Evolutionary conservation across 345 rosid species (phyloP).

Genomic region (Chamaenerion angustifolium): DNA sequence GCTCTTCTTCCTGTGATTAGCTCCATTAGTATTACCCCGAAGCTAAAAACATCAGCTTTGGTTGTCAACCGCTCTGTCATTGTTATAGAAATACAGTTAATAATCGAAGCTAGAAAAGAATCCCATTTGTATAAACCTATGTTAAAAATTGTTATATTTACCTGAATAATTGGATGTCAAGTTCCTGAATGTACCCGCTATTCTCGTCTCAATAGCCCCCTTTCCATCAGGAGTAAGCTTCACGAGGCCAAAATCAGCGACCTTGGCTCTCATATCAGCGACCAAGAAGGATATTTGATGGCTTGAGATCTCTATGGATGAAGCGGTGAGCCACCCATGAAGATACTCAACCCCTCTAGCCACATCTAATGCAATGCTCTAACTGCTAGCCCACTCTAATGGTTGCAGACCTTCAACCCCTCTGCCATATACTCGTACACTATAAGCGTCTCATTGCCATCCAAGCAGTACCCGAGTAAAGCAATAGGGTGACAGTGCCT

Average conservation of each 20-base stretch:
- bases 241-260: slow-evolving; percentile 81
- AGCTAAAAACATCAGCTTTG: slow-evolving; percentile 77
- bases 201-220: slow-evolving; percentile 64
- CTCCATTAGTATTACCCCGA: slow-evolving; percentile 91
- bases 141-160: slow-evolving; percentile 8
- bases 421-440: slow-evolving; percentile 84
- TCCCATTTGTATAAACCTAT: too few species aligned
- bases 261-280: slow-evolving; percentile 90
- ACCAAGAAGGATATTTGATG: slow-evolving; percentile 81
- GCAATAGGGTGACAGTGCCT: slow-evolving; percentile 77
- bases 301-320: slow-evolving; percentile 81
- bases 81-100: slow-evolving; percentile 13
- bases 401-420: slow-evolving; percentile 67
- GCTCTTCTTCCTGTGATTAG: slow-evolving; percentile 78
- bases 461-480: slow-evolving; percentile 79
- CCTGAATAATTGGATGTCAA: slow-evolving; percentile 92
- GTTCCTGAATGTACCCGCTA: slow-evolving; percentile 89
- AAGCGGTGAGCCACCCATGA: slow-evolving; percentile 82
- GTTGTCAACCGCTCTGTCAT: slow-evolving; percentile 90
- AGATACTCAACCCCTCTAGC: slow-evolving; percentile 94
- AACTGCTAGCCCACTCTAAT: slow-evolving; percentile 62
- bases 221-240: slow-evolving; percentile 88
- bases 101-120: too few species aligned
- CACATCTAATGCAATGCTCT: slow-evolving; percentile 75
- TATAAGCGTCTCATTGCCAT: slow-evolving; percentile 82